Base-by-base conservation (phyloP, 164 flowering plant species). In the Chimonanthus praecox region DNA sequence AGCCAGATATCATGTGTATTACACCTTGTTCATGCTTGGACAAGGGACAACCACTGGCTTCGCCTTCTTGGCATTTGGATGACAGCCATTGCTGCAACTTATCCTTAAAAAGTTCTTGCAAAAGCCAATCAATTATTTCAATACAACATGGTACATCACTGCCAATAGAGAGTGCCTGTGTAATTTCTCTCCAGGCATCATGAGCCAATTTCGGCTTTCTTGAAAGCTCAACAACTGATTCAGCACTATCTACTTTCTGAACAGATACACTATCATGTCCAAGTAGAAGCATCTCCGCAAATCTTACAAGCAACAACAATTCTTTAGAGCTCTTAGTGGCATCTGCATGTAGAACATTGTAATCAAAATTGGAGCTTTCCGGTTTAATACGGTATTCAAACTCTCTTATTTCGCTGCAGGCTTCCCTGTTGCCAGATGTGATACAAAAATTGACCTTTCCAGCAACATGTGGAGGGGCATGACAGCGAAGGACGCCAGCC, bases 21-120 rank as follows among this genome's bases (percentile, higher is more conserved):
- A 96, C 78, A 15, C 98, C 97, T 84, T 94, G 97, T 79, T 96
- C 97, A 80, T 90, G 85, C 86, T 85, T 92, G 74, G 99, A 89
- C 81, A 96, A 77, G 67, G 82, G 78, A 73, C 86, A 85, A 21
- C 75, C 83, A 51, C 70, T 20, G 47, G 72, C 68, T 60, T 79
- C 85, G 58, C 62, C 64, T 71, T 75, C 76, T 49, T 71, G 76
- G 70, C 73, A 76, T 70, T 79, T 86, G 10, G 81, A 82, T 51
- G 88, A 83, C 70, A 94, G 87, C 97, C 97, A 96, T 6, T 79
- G 81, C 67, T 82, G 83, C 79, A 96, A 74, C 80, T 89, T 93
- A 75, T 88, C 98, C 77, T 92, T 93, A 18, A 93, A 54, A 82
- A 93, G 88, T 79, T 89, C 89, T 78, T 92, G 84, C 49, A 93